Evolutionary conservation across 2,329 filamentous ascomycete species (phyloP), one percentile per base, ranked within the genome.

Genomic region (Hypoxylon sp.): DNA sequence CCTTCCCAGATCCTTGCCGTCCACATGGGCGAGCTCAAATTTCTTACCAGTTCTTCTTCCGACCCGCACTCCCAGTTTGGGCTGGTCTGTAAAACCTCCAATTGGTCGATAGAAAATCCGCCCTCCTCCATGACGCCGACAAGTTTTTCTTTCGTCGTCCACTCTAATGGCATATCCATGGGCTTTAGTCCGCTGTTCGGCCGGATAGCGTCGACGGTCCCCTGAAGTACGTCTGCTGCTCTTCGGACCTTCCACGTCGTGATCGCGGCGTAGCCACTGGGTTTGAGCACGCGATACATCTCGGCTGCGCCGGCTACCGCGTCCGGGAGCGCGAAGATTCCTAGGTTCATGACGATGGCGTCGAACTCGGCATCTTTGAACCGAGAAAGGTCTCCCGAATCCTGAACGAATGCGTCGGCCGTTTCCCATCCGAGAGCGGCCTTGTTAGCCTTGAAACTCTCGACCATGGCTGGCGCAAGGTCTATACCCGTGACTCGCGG

Each of bases 171-270:
- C 20, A 71, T 43, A 15, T 70, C 52, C 68, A 67, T 62, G 5
- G 49, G 49, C 24, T 62, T 61, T 6, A 55, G 26, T 15, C 34
- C 50, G 15, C 49, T 56, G 2, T 62, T 53, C 11, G 67, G 68
- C 13, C 46, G 59, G 13, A 71, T 72, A 15, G 57, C 44, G 5
- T 61, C 47, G 20, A 65, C 61, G 15, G 50, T 66, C 6, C 44
- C 52, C 19, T 59, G 55, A 47, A 73, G 46, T 5, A 72, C 32
- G 0, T 46, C 59, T 5, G 55, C 56, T 6, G 56, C 53, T 15
- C 68, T 62, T 7, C 62, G 65, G 11, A 30, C 44, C 53, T 71
- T 72, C 71, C 70, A 73, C 17, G 70, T 73, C 15, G 70, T 72
- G 13, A 70, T 48, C 15, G 65, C 56, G 8, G 49, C 67, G 34